A percentile compares a stretch with the other conserved stretches of the same genome.
Conservation (phyloP, 805 yeast genomes). For the Candida argentea region DNA sequence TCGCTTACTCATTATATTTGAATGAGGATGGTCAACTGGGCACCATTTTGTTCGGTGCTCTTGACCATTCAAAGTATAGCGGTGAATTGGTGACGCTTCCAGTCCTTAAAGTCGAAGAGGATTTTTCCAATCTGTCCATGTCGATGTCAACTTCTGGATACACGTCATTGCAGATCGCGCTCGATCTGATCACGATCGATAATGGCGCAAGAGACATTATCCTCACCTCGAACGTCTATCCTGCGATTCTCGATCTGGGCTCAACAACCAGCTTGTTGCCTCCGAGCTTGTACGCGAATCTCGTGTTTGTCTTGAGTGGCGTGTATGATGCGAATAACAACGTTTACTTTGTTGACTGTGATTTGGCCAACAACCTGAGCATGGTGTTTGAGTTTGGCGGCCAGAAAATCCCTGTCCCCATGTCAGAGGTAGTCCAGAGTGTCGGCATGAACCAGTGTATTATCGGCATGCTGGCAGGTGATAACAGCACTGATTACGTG, state of each 20-base stretch:
- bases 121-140: too few relatives aligned
- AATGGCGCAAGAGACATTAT: too few relatives aligned
- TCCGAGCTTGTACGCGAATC: slow-evolving; percentile 14
- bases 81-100: slow-evolving; percentile 8
- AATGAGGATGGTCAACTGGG: slow-evolving; percentile 13
- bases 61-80: slow-evolving; percentile 15
- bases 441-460: slow-evolving; percentile 5
- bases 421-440: slow-evolving; percentile 16
- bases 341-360: slow-evolving; percentile 39
- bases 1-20: slow-evolving; percentile 16
- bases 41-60: slow-evolving; percentile 18
- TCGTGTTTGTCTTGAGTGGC: slow-evolving; percentile 33
- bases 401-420: slow-evolving; percentile 40
- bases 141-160: too few relatives aligned
- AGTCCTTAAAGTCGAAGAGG: too few relatives aligned
- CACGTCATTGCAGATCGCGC: too few relatives aligned
- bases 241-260: slow-evolving; percentile 26
- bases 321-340: slow-evolving; percentile 29
- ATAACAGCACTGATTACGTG: slow-evolving; percentile 8
- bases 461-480: slow-evolving; percentile 10
- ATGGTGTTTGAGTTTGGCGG: slow-evolving; percentile 51
- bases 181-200: too few relatives aligned
- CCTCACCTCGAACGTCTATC: slow-evolving; percentile 10
- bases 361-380: slow-evolving; percentile 9
- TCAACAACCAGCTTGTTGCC: slow-evolving; percentile 36